phyloP scores from a whole-genome alignment of 139 green algal species.

The Gonium pectorale region DNA sequence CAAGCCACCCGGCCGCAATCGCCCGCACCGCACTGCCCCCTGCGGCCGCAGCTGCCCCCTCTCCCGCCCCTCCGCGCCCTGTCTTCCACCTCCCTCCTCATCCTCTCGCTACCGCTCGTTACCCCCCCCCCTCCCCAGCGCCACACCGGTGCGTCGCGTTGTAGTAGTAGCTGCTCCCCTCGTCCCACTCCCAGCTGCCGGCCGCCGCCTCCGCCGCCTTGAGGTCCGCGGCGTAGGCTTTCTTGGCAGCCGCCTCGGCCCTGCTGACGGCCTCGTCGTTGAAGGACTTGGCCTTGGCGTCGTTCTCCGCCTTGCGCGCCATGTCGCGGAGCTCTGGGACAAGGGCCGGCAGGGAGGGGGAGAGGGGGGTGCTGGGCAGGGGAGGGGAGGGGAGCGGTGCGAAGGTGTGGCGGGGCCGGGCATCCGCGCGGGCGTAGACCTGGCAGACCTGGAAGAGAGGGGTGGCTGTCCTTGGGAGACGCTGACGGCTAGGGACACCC shows the following conservation, averaged over 20 bases:
- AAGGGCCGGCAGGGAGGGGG: background rate
- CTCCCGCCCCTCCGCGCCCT: too few relatives aligned
- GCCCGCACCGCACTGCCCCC: too few relatives aligned
- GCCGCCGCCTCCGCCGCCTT: slow-evolving; percentile 43
- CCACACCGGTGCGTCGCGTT: slow-evolving; percentile 67
- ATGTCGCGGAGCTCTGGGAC: slow-evolving; percentile 67
- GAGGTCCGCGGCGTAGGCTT: slow-evolving; percentile 39
- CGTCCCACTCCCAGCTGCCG: slow-evolving; percentile 59
- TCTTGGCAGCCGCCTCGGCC: slow-evolving; percentile 29
- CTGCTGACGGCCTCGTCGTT: slow-evolving; percentile 12
- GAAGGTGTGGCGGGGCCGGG: too few relatives aligned
- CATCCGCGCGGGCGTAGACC: too few relatives aligned
- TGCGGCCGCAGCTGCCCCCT: too few relatives aligned
- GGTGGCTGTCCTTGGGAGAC: too few relatives aligned
- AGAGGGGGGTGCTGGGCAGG: background rate
- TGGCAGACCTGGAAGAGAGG: too few relatives aligned
- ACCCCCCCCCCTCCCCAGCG: too few relatives aligned
- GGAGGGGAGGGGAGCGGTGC: background rate
- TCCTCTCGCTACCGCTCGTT: background rate
- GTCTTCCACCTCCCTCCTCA: too few relatives aligned
- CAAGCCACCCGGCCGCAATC: too few relatives aligned
- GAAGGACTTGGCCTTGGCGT: background rate
- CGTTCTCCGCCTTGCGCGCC: slow-evolving; percentile 55
- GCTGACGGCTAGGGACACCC: too few relatives aligned
- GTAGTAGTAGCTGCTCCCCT: slow-evolving; percentile 74